Evolutionary conservation across 306 rosid species (phyloP).

Genomic region (Acacia melanoxylon): DNA sequence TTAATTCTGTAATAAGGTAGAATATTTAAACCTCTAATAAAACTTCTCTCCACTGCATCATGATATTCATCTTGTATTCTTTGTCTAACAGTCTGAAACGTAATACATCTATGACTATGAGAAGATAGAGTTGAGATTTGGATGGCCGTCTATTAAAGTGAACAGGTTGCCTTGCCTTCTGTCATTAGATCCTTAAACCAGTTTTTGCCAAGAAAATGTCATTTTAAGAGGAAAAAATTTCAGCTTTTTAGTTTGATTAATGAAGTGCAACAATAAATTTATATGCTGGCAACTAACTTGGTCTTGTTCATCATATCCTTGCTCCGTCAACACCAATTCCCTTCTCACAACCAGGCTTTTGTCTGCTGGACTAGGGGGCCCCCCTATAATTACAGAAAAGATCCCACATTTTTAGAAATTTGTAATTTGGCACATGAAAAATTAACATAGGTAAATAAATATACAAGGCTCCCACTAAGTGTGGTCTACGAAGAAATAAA

Average conservation of each 20-base stretch:
- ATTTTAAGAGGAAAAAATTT: constrained; percentile 35
- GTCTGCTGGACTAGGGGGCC: too few species aligned
- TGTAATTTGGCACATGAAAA: too few species aligned
- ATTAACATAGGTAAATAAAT: too few species aligned
- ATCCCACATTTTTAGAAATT: too few species aligned
- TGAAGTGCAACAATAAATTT: background rate
- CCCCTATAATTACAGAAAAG: too few species aligned
- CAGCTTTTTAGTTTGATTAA: constrained; percentile 20
- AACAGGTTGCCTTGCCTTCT: constrained; percentile 89
- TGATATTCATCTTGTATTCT: constrained; percentile 97
- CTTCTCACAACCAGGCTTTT: constrained; percentile 91
- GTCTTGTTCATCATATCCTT: constrained; percentile 90
- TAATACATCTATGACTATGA: constrained; percentile 30
- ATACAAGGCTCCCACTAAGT: too few species aligned
- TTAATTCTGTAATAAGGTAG: constrained; percentile 41
- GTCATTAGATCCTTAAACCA: constrained; percentile 85
- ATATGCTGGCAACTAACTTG: constrained; percentile 32
- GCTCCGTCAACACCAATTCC: constrained; percentile 94
- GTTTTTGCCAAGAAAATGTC: constrained; percentile 69
- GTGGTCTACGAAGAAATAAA: too few species aligned
- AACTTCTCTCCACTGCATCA: constrained; percentile 96
- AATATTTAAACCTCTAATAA: constrained; percentile 75
- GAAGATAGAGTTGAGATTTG: constrained; percentile 28
- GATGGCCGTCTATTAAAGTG: too few species aligned
- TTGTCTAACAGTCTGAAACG: constrained; percentile 78